A percentile compares a stretch with the other conserved stretches of the same genome.
These are phyloP conservation scores for Fragilaria crotonensis DNA, from an alignment of 108 stramenopile species.

Conservation along the genomic window DNA sequence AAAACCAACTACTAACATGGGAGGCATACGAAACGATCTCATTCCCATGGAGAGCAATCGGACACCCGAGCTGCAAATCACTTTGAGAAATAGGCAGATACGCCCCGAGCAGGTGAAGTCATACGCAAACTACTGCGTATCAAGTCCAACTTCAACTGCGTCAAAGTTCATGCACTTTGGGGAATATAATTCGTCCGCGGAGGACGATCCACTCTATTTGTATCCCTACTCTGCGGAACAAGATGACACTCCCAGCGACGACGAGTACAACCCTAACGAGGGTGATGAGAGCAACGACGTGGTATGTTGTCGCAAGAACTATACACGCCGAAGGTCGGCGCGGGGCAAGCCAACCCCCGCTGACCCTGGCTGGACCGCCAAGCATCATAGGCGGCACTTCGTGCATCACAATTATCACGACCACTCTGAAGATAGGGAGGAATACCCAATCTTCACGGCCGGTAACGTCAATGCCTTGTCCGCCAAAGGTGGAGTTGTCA, in stretches of 20 bases:
- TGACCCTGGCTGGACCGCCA: background rate
- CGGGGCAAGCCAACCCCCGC: background rate
- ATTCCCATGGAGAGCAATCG: too few species aligned
- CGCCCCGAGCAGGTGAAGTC: too few species aligned
- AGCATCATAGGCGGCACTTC: background rate
- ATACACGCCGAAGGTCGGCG: background rate
- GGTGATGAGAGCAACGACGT: background rate
- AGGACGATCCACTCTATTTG: background rate
- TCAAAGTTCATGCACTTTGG: background rate
- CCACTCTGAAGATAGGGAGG: background rate
- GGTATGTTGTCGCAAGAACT: background rate
- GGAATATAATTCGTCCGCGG: background rate
- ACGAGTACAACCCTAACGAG: background rate
- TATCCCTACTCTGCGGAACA: too few species aligned
- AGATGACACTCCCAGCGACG: background rate
- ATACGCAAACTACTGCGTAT: too few species aligned
- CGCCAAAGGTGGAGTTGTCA: background rate
- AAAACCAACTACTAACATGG: too few species aligned
- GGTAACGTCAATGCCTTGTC: background rate
- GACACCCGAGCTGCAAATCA: too few species aligned
- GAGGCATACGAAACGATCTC: too few species aligned
- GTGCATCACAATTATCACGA: slow-evolving; percentile 5
- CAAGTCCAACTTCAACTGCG: too few species aligned
- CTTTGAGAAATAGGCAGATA: too few species aligned
- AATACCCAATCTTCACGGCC: background rate